phyloP scores from a whole-genome alignment of 2,329 filamentous ascomycete genomes.

The Clonostachys rhizophaga region DNA sequence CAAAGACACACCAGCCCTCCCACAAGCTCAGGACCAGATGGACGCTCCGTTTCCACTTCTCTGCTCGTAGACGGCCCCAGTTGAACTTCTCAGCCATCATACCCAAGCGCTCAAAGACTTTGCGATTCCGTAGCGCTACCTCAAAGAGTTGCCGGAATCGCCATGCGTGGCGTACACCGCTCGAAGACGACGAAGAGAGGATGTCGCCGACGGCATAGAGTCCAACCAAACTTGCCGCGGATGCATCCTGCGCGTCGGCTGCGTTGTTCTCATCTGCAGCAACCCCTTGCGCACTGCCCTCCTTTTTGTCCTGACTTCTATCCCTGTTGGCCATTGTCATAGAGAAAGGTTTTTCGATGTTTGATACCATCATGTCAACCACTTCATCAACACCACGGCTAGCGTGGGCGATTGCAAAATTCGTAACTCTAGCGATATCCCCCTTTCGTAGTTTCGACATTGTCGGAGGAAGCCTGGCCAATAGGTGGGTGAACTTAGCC shows the following conservation, averaged over 20 bases:
- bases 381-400: constrained; percentile 84
- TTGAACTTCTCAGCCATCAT: constrained; percentile 64
- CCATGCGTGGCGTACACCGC: constrained; percentile 79
- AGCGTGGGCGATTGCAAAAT: constrained; percentile 86
- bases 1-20: constrained; percentile 70
- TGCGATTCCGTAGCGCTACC: constrained; percentile 59
- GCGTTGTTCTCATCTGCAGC: constrained; percentile 29
- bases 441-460: constrained; percentile 73
- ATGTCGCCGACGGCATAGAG: constrained; percentile 78
- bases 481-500: constrained; percentile 76
- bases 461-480: constrained; percentile 76
- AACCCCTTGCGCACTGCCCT: constrained; percentile 16
- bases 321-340: constrained; percentile 67
- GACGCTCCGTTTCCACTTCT: constrained; percentile 81
- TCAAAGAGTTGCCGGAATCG: constrained; percentile 81
- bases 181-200: constrained; percentile 70
- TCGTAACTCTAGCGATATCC: constrained; percentile 79
- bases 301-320: constrained; percentile 29
- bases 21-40: constrained; percentile 65
- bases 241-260: constrained; percentile 30
- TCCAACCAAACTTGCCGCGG: constrained; percentile 70
- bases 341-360: constrained; percentile 73
- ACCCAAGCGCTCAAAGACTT: constrained; percentile 73
- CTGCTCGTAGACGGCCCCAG: constrained; percentile 78
- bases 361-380: constrained; percentile 81